Conservation (phyloP, 2,329 filamentous ascomycete genomes). For the Blastomyces silverae region DNA sequence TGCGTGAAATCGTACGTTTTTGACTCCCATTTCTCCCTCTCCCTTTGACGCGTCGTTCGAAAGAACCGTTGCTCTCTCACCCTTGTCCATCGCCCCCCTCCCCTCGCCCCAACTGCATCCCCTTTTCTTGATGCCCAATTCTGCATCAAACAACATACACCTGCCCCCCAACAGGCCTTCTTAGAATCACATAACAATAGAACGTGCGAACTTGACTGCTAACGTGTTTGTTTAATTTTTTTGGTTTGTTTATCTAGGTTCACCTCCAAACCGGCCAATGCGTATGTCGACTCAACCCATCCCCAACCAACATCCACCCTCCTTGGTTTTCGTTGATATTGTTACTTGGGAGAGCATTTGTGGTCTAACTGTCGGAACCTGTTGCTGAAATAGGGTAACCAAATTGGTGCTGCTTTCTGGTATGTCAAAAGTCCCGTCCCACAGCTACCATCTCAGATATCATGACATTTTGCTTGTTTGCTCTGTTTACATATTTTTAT, state of each 20-base stretch:
- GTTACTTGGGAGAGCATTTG: constrained; percentile 13
- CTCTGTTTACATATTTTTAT: constrained; percentile 17
- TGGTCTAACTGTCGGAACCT: constrained; percentile 30
- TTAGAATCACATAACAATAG: constrained; percentile 16
- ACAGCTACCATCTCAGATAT: background rate
- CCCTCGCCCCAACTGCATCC: background rate
- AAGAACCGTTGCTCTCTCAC: background rate
- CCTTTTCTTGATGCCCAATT: constrained; percentile 2
- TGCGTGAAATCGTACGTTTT: constrained; percentile 66
- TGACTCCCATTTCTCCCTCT: constrained; percentile 16
- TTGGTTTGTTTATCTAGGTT: constrained; percentile 58
- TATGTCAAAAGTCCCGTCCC: constrained; percentile 41
- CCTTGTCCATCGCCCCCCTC: background rate
- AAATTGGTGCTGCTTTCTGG: constrained; percentile 99
- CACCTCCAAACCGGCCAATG: constrained; percentile 99
- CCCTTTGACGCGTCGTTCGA: constrained; percentile 33
- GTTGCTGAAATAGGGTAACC: constrained; percentile 72
- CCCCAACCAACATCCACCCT: background rate
- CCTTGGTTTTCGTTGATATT: background rate
- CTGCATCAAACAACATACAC: background rate
- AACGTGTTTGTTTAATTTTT: constrained; percentile 36
- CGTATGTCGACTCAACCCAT: constrained; percentile 54
- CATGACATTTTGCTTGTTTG: background rate
- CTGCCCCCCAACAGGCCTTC: constrained; percentile 22
- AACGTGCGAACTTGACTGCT: constrained; percentile 11